phyloP scores from a whole-genome alignment of 768 basidiomycete species.

The Cystofilobasidium bisporidii region DNA sequence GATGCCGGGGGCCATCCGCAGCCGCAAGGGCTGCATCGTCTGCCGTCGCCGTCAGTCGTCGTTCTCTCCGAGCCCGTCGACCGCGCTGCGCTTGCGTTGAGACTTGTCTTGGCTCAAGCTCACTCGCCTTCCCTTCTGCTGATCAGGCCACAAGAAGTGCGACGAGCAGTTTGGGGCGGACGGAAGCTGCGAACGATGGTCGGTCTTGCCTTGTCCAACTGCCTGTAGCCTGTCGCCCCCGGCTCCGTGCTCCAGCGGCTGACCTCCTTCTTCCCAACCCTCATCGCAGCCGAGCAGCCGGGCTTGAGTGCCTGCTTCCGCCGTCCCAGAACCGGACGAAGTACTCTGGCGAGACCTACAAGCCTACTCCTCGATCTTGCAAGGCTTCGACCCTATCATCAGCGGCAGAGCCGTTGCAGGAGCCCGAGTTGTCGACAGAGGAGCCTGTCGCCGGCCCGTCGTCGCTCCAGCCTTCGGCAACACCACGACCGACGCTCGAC shows the following conservation, averaged over 20 bases:
- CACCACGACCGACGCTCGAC: no score
- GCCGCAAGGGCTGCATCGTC: background rate
- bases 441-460: no score
- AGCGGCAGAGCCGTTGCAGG: background rate
- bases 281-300: background rate
- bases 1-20: background rate
- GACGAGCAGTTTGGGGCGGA: background rate
- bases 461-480: no score
- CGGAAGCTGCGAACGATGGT: background rate
- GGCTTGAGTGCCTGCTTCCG: conserved; percentile 1
- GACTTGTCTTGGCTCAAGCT: no score
- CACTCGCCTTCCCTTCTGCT: no score
- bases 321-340: background rate
- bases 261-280: no score
- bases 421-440: no score
- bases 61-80: no score
- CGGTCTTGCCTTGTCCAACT: no score
- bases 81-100: no score
- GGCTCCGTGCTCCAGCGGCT: no score
- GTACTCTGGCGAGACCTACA: background rate
- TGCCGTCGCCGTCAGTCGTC: background rate
- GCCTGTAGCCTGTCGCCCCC: no score
- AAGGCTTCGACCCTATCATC: background rate
- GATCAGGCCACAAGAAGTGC: conserved; percentile 5
- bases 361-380: background rate